Conservation (phyloP, 257 asterid genomes). For the Solanum ossicruentum region DNA sequence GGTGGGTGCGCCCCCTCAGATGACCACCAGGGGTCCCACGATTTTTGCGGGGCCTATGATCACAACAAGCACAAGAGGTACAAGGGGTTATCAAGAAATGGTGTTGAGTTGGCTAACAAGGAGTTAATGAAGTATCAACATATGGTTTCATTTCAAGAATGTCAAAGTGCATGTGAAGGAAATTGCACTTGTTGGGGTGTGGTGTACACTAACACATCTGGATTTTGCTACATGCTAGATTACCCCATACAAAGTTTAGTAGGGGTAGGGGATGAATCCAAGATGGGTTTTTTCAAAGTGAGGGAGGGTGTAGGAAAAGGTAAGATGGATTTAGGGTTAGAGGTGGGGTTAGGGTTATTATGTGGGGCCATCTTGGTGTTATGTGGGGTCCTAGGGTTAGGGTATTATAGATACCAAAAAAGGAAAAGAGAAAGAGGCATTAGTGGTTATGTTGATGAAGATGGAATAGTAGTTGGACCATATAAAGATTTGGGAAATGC, state of each 20-base stretch:
- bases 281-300: constrained; percentile 71
- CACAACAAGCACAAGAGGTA: constrained; percentile 18
- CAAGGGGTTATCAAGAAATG: constrained; percentile 24
- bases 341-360: constrained; percentile 40
- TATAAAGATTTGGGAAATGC: constrained; percentile 77
- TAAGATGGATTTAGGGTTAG: constrained; percentile 23
- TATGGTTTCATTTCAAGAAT: constrained; percentile 30
- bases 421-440: constrained; percentile 49
- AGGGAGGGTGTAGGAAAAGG: constrained; percentile 42
- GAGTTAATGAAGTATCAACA: constrained; percentile 44
- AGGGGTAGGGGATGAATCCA: constrained; percentile 46
- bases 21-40: constrained; percentile 7
- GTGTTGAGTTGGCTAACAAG: constrained; percentile 75
- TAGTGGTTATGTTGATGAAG: constrained; percentile 39
- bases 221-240: constrained; percentile 74
- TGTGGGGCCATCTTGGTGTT: constrained; percentile 45
- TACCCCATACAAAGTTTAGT: constrained; percentile 54
- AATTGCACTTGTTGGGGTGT: constrained; percentile 89
- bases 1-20: constrained; percentile 28
- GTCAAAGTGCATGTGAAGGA: constrained; percentile 47
- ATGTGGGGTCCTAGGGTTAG: constrained; percentile 32
- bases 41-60: constrained; percentile 37
- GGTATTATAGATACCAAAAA: constrained; percentile 25
- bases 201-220: constrained; percentile 77
- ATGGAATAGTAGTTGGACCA: constrained; percentile 52